A percentile compares a stretch with the other conserved stretches of the same genome.
Conservation (phyloP, 108 stramenopile species). For the Nitzschia sp. region DNA sequence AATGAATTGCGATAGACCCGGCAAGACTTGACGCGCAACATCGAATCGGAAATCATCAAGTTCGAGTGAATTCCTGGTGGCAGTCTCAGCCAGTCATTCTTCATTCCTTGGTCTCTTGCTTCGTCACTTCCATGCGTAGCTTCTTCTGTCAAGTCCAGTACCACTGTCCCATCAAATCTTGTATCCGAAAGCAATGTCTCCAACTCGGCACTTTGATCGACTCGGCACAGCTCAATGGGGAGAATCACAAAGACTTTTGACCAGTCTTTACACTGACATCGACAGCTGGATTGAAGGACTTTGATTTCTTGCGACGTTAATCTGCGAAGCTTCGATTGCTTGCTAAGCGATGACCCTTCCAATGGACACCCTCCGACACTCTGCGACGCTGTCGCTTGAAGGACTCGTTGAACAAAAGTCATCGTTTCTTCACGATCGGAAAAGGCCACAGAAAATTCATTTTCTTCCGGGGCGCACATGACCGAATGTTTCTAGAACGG, state of each 20-base stretch:
- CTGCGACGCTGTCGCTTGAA: not conserved
- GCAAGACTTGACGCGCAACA: slow-evolving; percentile 52
- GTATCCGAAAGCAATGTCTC: slow-evolving; percentile 44
- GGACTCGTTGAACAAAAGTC: not conserved
- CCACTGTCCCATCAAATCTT: slow-evolving; percentile 50
- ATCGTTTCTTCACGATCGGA: not conserved
- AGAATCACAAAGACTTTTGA: slow-evolving; percentile 32
- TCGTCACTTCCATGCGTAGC: slow-evolving; percentile 29
- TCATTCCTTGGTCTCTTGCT: not conserved
- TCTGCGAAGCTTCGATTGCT: slow-evolving; percentile 17
- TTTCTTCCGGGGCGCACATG: slow-evolving; percentile 1
- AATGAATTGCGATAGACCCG: slow-evolving; percentile 65
- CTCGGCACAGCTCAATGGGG: not conserved
- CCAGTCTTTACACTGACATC: slow-evolving; percentile 45
- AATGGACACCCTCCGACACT: slow-evolving; percentile 14
- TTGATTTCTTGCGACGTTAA: slow-evolving; percentile 18
- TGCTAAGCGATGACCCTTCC: slow-evolving; percentile 1
- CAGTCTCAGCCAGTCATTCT: slow-evolving; percentile 4
- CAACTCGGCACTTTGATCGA: slow-evolving; percentile 27
- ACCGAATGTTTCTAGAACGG: too few species aligned
- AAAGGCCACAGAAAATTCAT: not conserved
- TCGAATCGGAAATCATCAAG: slow-evolving; percentile 50
- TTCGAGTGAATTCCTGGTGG: slow-evolving; percentile 63
- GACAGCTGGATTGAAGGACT: slow-evolving; percentile 13
- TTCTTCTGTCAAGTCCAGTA: slow-evolving; percentile 32